Percentiles rank a stretch among this genome's conserved stretches.
Evolutionary conservation across 129 eudicot species (phyloP).

Genomic region (Helianthus tuberosus): DNA sequence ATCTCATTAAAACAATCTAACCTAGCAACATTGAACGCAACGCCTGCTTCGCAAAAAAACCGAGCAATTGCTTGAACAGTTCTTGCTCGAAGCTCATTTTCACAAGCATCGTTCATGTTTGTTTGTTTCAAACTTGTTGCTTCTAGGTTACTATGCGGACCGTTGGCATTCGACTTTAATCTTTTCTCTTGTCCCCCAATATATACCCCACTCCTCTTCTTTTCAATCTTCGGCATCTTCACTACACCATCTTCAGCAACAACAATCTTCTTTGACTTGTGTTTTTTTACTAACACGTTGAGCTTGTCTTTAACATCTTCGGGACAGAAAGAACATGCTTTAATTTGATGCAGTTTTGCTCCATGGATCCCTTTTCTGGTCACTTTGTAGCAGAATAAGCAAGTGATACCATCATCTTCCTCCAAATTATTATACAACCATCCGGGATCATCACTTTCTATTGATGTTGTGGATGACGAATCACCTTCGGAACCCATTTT

Average conservation of each 20-base stretch:
- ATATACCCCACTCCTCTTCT: no score
- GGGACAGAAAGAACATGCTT: no score
- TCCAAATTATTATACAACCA: neutral
- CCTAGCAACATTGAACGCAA: neutral
- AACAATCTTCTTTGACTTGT: no score
- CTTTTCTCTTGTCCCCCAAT: neutral
- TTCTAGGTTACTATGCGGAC: no score
- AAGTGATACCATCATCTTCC: neutral
- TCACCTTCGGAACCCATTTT: neutral
- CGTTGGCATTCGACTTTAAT: neutral
- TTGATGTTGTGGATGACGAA: neutral
- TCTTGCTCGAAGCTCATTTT: neutral
- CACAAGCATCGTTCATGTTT: neutral
- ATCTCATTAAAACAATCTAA: neutral
- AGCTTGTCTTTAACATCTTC: no score
- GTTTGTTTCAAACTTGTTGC: no score
- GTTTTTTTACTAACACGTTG: no score
- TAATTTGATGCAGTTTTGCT: no score
- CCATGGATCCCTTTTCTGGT: no score
- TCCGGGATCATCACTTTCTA: constrained; percentile 3
- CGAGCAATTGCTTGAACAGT: neutral
- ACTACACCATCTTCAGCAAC: no score
- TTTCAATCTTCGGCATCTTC: no score
- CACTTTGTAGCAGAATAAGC: no score
- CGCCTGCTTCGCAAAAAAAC: constrained; percentile 10